phyloP scores from a whole-genome alignment of 225 moss, liverwort and hornwort species.

The Sphagnum tenellum region DNA sequence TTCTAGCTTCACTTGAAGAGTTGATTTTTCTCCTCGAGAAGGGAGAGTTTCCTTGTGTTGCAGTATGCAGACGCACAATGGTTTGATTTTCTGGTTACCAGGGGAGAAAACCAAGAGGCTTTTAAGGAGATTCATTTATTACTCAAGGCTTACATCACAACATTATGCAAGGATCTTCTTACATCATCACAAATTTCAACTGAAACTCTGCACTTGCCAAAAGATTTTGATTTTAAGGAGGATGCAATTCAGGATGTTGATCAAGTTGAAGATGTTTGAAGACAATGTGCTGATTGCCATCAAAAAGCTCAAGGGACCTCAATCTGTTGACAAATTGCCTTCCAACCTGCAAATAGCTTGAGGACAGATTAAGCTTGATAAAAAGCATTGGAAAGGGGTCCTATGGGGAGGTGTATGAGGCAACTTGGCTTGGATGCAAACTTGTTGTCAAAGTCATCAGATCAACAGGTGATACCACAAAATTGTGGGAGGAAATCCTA shows the following conservation, averaged over 20 bases:
- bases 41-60: too few species aligned
- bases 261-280: neutral
- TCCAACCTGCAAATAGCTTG: slow-evolving; percentile 1
- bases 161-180: neutral
- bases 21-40: too few species aligned
- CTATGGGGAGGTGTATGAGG: slow-evolving; percentile 1
- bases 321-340: neutral
- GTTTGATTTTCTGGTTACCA: too few species aligned
- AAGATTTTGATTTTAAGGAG: neutral
- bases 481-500: neutral
- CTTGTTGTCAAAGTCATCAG: neutral
- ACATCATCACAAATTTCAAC: neutral
- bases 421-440: neutral
- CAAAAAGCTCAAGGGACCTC: neutral
- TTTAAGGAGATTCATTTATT: slow-evolving; percentile 2
- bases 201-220: too few species aligned
- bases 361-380: neutral
- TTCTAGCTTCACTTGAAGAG: too few species aligned
- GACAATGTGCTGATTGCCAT: neutral
- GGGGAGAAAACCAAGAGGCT: neutral
- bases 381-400: neutral
- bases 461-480: neutral
- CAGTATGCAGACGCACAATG: too few species aligned
- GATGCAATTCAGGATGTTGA: neutral
- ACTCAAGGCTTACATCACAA: slow-evolving; percentile 2